A percentile compares a stretch with the other conserved stretches of the same genome.
Conservation (phyloP, 352 stramenopile genomes). For the Blastocystis sp. region DNA sequence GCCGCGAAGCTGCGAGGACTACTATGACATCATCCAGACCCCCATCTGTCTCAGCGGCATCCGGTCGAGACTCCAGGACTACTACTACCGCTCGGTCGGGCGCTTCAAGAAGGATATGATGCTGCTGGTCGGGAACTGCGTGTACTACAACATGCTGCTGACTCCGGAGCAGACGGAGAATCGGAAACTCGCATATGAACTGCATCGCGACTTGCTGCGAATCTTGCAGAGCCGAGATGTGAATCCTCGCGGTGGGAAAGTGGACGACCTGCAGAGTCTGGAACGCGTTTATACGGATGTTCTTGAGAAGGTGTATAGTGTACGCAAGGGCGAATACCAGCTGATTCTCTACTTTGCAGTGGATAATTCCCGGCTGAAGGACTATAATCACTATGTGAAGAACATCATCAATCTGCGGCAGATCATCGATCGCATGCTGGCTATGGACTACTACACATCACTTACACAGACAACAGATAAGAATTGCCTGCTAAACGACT, state of each 20-base stretch:
- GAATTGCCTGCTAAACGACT: not conserved
- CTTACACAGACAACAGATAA: not conserved
- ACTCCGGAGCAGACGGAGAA: not conserved
- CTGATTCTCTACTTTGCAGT: constrained; percentile 49
- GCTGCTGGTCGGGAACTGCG: constrained; percentile 4
- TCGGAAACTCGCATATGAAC: constrained; percentile 4
- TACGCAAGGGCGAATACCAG: not conserved
- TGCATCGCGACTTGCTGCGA: not conserved
- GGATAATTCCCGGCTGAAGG: not conserved
- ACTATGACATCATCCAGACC: constrained; percentile 27
- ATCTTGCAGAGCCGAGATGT: not conserved
- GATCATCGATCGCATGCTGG: not conserved
- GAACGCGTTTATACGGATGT: not conserved
- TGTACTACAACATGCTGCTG: constrained; percentile 58
- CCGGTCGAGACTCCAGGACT: not conserved
- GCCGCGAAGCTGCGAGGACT: constrained; percentile 11
- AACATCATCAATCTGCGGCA: not conserved
- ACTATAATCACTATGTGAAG: constrained; percentile 52
- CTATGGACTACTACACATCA: not conserved
- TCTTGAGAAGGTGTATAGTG: constrained; percentile 21
- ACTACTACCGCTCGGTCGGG: not conserved
- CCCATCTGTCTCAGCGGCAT: constrained; percentile 45
- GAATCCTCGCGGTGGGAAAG: not conserved
- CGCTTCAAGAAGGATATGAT: not conserved
- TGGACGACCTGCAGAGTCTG: not conserved